Conservation (phyloP, 164 flowering plant species). For the Taxillus chinensis region DNA sequence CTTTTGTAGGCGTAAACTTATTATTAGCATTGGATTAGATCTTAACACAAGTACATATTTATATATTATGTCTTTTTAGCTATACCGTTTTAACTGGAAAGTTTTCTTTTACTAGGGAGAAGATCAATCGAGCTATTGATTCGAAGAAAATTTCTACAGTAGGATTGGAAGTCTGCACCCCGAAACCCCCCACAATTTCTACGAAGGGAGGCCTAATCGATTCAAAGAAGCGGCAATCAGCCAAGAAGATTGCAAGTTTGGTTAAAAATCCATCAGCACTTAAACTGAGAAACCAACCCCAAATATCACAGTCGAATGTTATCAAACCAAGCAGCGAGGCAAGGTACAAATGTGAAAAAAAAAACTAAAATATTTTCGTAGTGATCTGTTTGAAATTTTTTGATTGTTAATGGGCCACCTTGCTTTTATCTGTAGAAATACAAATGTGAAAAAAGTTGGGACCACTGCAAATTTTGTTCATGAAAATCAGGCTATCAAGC, state of each 20-base stretch:
- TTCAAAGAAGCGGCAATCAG: slow-evolving; percentile 38
- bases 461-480: slow-evolving; percentile 44
- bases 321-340: slow-evolving; percentile 29
- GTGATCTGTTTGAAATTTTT: not conserved
- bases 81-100: not conserved
- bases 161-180: slow-evolving; percentile 48
- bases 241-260: slow-evolving; percentile 44
- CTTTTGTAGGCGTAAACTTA: not conserved
- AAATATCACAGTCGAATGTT: slow-evolving; percentile 28
- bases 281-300: slow-evolving; percentile 36
- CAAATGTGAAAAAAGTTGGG: slow-evolving; percentile 25
- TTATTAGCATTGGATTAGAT: not conserved
- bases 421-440: slow-evolving; percentile 17
- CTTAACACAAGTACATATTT: not conserved
- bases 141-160: slow-evolving; percentile 1
- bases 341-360: slow-evolving; percentile 22
- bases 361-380: too few relatives aligned
- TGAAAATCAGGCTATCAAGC: slow-evolving; percentile 90
- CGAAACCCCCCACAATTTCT: slow-evolving; percentile 27
- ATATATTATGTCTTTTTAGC: not conserved
- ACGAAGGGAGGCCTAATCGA: slow-evolving; percentile 17
- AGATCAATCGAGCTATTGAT: not conserved
- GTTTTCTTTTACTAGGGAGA: slow-evolving; percentile 1
- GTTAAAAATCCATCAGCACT: slow-evolving; percentile 48
- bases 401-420: not conserved